phyloP scores from a whole-genome alignment of 2,329 filamentous ascomycete species.

The Colletotrichum truncatum region DNA sequence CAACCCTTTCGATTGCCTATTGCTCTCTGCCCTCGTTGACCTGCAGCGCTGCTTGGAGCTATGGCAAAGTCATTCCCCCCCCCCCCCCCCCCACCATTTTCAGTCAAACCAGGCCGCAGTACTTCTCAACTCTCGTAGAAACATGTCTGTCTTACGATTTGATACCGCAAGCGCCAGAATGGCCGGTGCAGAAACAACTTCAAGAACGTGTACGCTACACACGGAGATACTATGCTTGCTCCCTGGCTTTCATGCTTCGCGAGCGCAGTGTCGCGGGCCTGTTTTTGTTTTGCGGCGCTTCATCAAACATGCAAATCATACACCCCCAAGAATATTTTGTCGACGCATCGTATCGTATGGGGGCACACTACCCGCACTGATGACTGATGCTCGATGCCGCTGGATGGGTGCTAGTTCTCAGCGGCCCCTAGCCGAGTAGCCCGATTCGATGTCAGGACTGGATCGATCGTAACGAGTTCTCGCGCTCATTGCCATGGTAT shows the following conservation, averaged over 20 bases:
- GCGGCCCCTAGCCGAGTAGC: not conserved
- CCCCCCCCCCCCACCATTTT: too few species aligned
- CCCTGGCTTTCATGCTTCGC: not conserved
- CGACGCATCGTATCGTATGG: not conserved
- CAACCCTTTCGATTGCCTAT: not conserved
- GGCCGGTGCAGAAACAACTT: not conserved
- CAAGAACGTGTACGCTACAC: not conserved
- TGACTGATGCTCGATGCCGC: too few species aligned
- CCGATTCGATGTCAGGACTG: not conserved
- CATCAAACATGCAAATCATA: not conserved
- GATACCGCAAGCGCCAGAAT: not conserved
- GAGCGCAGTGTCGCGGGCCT: not conserved
- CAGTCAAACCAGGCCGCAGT: too few species aligned
- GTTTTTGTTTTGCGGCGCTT: not conserved
- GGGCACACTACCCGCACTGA: not conserved
- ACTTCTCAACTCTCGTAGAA: conserved; percentile 1
- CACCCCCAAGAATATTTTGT: not conserved
- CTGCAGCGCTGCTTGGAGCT: too few species aligned
- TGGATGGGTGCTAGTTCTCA: not conserved
- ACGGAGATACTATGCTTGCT: not conserved
- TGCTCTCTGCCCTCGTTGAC: too few species aligned
- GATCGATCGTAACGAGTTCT: conserved; percentile 7
- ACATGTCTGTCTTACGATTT: conserved; percentile 9
- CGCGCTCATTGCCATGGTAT: conserved; percentile 7
- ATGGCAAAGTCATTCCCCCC: too few species aligned